phyloP scores from a whole-genome alignment of 164 flowering plant species.

The Santalum album region DNA sequence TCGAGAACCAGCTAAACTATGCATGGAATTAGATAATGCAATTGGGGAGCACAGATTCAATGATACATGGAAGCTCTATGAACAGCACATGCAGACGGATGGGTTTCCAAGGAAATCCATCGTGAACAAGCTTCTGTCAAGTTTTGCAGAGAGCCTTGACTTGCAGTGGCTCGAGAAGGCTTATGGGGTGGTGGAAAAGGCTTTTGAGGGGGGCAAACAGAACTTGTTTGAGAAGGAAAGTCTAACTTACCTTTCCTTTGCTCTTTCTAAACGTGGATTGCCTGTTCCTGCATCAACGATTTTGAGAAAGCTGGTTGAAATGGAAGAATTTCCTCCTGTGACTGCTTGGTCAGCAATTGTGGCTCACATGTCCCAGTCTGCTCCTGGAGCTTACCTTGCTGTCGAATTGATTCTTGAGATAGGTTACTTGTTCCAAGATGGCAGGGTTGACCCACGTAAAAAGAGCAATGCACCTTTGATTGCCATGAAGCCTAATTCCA shows the following conservation, averaged over 20 bases:
- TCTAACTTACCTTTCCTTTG: slow-evolving; percentile 56
- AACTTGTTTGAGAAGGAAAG: slow-evolving; percentile 57
- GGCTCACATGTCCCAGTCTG: slow-evolving; percentile 65
- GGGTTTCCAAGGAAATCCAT: slow-evolving; percentile 79
- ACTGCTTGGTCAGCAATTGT: slow-evolving; percentile 71
- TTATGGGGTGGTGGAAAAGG: slow-evolving; percentile 51
- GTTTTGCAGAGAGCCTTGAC: slow-evolving; percentile 48
- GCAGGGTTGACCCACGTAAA: slow-evolving; percentile 80
- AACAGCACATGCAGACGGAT: slow-evolving; percentile 66
- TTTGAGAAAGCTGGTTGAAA: slow-evolving; percentile 67
- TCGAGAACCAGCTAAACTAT: slow-evolving; percentile 54
- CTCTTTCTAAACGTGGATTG: slow-evolving; percentile 55
- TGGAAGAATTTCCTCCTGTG: slow-evolving; percentile 60
- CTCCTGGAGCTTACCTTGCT: slow-evolving; percentile 67
- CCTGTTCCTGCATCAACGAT: slow-evolving; percentile 69
- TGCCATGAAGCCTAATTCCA: slow-evolving; percentile 78
- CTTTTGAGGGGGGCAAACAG: slow-evolving; percentile 53
- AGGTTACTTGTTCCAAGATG: slow-evolving; percentile 71
- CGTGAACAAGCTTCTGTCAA: slow-evolving; percentile 47
- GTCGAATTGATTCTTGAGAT: slow-evolving; percentile 83
- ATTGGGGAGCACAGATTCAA: slow-evolving; percentile 40
- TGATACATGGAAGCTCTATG: slow-evolving; percentile 64
- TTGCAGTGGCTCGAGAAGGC: slow-evolving; percentile 57
- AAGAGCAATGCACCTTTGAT: slow-evolving; percentile 70
- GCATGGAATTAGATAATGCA: slow-evolving; percentile 44